phyloP scores from a whole-genome alignment of 345 rosid genomes.

The Syzygium oleosum region DNA sequence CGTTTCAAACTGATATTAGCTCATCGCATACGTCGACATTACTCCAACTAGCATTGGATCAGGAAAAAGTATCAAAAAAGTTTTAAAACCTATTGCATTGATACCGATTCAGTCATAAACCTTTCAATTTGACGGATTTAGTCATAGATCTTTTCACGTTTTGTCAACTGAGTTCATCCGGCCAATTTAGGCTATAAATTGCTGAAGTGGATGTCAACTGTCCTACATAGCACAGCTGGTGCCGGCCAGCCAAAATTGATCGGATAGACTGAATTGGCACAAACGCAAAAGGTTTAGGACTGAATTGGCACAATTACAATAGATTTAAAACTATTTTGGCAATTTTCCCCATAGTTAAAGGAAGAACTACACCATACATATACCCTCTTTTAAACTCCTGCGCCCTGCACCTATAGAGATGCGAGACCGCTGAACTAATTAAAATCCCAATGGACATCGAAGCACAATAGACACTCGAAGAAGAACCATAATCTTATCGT shows the following conservation, averaged over 20 bases:
- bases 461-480: not conserved
- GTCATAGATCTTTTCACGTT: too few species aligned
- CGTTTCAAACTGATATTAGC: not conserved
- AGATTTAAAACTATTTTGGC: not conserved
- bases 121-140: not conserved
- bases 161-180: too few species aligned
- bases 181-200: fast-evolving
- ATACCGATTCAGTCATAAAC: fast-evolving
- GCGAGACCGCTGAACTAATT: fast-evolving
- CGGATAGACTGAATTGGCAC: not conserved
- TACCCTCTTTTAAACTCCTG: not conserved
- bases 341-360: not conserved
- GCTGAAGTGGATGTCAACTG: fast-evolving
- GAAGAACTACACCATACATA: not conserved
- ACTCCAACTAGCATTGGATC: not conserved
- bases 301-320: not conserved
- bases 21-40: not conserved
- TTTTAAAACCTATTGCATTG: fast-evolving
- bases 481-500: not conserved
- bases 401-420: not conserved
- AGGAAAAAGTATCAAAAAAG: not conserved
- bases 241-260: too few species aligned
- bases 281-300: not conserved
- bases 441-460: not conserved
- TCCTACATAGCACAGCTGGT: not conserved